These are phyloP conservation scores for Pseudocercospora crystallina DNA, from an alignment of 2,329 filamentous ascomycete genomes.

Conservation along the genomic window DNA sequence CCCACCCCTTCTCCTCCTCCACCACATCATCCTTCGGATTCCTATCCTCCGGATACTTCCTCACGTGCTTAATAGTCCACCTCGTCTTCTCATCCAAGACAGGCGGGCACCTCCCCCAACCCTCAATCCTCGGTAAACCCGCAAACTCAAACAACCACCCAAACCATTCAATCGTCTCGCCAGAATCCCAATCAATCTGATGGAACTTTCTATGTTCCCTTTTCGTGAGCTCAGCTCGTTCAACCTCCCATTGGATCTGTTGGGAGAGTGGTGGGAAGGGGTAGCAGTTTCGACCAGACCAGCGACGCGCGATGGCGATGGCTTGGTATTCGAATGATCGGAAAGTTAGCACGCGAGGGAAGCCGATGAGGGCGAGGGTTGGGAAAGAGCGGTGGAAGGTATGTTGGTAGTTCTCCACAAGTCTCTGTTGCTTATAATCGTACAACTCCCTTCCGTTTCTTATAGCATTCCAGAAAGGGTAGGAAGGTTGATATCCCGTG, in stretches of 20 bases:
- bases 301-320: conserved; percentile 53
- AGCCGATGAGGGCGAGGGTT: conserved; percentile 53
- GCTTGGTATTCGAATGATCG: conserved; percentile 59
- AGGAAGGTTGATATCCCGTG: conserved; percentile 44
- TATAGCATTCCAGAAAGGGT: conserved; percentile 50
- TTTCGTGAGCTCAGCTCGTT: conserved; percentile 36
- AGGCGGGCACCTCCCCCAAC: conserved; percentile 21
- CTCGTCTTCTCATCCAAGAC: conserved; percentile 17
- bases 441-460: conserved; percentile 49
- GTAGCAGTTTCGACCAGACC: conserved; percentile 42
- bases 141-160: conserved; percentile 49
- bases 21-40: not conserved
- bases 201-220: conserved; percentile 50
- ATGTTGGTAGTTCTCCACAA: conserved; percentile 52
- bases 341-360: conserved; percentile 55
- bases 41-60: conserved; percentile 20
- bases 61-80: conserved; percentile 26
- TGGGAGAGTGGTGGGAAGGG: conserved; percentile 44
- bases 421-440: conserved; percentile 49
- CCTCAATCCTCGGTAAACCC: conserved; percentile 47
- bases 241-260: conserved; percentile 50
- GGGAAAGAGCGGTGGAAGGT: conserved; percentile 53
- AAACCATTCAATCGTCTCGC: conserved; percentile 53
- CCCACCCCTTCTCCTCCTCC: not conserved
- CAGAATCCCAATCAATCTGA: conserved; percentile 54